Evolutionary conservation across 2,329 filamentous ascomycete genomes (phyloP).

Genomic region (Cadophora sp.): DNA sequence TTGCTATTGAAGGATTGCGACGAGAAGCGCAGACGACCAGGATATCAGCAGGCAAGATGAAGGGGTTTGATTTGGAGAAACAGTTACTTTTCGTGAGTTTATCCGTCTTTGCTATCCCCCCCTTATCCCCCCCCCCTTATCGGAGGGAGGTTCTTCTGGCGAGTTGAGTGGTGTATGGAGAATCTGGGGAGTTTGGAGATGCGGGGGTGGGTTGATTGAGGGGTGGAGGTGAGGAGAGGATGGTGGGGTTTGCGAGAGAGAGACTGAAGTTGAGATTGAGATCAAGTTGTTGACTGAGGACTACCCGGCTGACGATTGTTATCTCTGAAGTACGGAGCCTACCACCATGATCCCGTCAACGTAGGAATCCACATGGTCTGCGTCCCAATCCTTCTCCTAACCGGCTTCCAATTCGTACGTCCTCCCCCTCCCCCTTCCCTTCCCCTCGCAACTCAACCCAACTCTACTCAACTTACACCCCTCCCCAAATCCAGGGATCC

Average conservation of each 20-base stretch:
- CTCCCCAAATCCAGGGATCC: background rate
- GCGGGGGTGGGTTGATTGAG: background rate
- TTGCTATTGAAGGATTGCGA: background rate
- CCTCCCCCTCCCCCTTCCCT: background rate
- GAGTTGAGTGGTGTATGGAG: background rate
- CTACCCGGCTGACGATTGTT: background rate
- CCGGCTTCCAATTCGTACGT: slow-evolving; percentile 12
- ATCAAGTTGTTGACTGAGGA: background rate
- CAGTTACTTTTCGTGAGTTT: slow-evolving; percentile 7
- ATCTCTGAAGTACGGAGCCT: slow-evolving; percentile 5
- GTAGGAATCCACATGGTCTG: slow-evolving; percentile 10
- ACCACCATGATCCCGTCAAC: slow-evolving; percentile 9
- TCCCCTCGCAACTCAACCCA: background rate
- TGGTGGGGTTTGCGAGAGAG: background rate
- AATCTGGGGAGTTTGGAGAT: background rate
- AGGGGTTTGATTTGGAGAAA: slow-evolving; percentile 3
- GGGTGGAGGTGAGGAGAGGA: background rate
- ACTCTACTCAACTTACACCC: no score
- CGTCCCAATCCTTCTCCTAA: slow-evolving; percentile 4
- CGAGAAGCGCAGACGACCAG: background rate
- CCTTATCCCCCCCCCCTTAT: background rate
- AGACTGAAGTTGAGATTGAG: background rate
- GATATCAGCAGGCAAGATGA: background rate
- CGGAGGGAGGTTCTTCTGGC: background rate
- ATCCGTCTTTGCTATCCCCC: background rate